Evolutionary conservation across 129 eudicot genomes (phyloP).

Genomic region (Oenanthe sinensis): DNA sequence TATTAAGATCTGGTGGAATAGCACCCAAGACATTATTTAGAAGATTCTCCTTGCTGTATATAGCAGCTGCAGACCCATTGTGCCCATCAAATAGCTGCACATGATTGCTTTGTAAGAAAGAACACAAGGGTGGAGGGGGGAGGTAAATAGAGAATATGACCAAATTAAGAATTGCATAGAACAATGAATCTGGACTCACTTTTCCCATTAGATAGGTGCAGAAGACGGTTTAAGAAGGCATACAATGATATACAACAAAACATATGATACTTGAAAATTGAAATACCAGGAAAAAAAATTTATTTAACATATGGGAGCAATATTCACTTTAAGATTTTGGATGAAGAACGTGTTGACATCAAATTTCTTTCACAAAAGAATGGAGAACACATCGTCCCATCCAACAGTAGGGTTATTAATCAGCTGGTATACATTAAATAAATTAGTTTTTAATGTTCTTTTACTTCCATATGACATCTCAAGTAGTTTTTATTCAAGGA

Average conservation of each 20-base stretch:
- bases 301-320: background rate
- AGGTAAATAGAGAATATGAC: background rate
- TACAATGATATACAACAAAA: background rate
- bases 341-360: background rate
- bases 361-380: background rate
- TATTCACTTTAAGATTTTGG: background rate
- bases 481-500: background rate
- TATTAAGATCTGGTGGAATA: constrained; percentile 77
- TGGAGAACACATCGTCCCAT: background rate
- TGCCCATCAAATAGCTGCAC: constrained; percentile 95
- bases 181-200: background rate
- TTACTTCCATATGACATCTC: background rate
- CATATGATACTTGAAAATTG: background rate
- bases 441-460: background rate
- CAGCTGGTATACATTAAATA: background rate
- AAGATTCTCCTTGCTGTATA: constrained; percentile 84
- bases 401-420: background rate
- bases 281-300: background rate
- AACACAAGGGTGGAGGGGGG: background rate
- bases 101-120: background rate
- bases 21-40: constrained; percentile 67
- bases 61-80: constrained; percentile 96
- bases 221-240: background rate
- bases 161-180: background rate
- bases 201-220: background rate